A percentile compares a stretch with the other conserved stretches of the same genome.
phyloP scores from a whole-genome alignment of 371 early-diverging fungal species.

The Homolaphlyctis polyrhiza region DNA sequence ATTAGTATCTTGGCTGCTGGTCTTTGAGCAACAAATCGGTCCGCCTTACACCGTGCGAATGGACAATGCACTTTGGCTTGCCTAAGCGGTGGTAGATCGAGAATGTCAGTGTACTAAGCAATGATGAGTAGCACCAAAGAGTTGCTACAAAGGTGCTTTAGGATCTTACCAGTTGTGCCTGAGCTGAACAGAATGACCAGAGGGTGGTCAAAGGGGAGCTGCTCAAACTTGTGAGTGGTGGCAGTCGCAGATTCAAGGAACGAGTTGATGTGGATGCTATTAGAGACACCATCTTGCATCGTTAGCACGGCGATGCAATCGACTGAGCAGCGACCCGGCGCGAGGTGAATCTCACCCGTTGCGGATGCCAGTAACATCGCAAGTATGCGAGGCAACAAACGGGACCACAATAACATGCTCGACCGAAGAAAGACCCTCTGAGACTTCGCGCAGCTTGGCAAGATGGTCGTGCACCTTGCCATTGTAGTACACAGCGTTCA shows the following conservation, averaged over 20 bases:
- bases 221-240: slow-evolving; percentile 60
- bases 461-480: slow-evolving; percentile 78
- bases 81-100: slow-evolving; percentile 40
- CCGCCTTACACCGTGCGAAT: slow-evolving; percentile 74
- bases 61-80: slow-evolving; percentile 97
- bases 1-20: no score
- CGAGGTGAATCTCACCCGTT: slow-evolving; percentile 25
- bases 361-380: slow-evolving; percentile 36
- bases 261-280: no score
- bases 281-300: no score
- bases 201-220: slow-evolving; percentile 90
- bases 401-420: slow-evolving; percentile 74
- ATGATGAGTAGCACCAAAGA: not conserved
- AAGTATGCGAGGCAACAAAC: slow-evolving; percentile 41
- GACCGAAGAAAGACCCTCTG: slow-evolving; percentile 51
- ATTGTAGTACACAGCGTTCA: slow-evolving; percentile 86
- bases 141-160: not conserved
- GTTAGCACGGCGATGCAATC: no score
- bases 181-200: slow-evolving; percentile 94
- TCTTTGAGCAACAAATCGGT: no score
- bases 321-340: slow-evolving; percentile 9
- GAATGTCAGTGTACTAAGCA: not conserved
- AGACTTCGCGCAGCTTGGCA: slow-evolving; percentile 69
- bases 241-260: no score
- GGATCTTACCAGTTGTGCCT: slow-evolving; percentile 83